Evolutionary conservation across 306 rosid species (phyloP).

Genomic region (Rubus idaeus): DNA sequence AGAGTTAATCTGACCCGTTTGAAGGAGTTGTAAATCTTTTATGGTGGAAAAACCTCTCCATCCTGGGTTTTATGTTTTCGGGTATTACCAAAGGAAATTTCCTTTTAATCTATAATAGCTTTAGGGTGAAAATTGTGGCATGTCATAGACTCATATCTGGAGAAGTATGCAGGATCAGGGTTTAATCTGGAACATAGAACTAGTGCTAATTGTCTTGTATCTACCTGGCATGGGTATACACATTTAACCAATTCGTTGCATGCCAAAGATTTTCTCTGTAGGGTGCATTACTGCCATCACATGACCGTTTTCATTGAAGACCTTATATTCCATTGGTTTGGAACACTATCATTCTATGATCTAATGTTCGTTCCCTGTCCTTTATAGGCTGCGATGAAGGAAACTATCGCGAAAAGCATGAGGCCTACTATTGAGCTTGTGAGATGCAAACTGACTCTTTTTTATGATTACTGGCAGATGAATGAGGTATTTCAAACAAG

Average conservation of each 20-base stretch:
- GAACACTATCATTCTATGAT: neutral
- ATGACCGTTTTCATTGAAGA: neutral
- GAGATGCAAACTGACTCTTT: slow-evolving; percentile 81
- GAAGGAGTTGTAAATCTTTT: neutral
- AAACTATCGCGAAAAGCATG: slow-evolving; percentile 36
- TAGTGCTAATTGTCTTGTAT: neutral
- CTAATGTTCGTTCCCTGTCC: slow-evolving; percentile 14
- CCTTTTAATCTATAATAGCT: no score
- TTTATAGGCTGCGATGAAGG: slow-evolving; percentile 62
- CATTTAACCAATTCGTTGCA: neutral
- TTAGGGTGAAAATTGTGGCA: neutral
- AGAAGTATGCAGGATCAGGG: neutral
- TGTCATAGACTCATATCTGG: neutral
- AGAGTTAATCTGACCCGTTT: neutral
- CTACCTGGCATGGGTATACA: neutral
- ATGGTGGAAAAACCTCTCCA: no score
- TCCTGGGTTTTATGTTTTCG: no score
- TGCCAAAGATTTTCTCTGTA: neutral
- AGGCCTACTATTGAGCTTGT: slow-evolving; percentile 66
- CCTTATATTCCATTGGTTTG: neutral
- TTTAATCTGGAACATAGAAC: neutral
- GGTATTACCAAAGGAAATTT: no score
- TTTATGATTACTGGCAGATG: slow-evolving; percentile 90
- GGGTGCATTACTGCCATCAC: neutral
- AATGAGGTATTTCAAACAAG: slow-evolving; percentile 68